Evolutionary conservation across 257 asterid genomes (phyloP), one percentile per base, ranked within the genome.

Genomic region (Solanum sitiens): DNA sequence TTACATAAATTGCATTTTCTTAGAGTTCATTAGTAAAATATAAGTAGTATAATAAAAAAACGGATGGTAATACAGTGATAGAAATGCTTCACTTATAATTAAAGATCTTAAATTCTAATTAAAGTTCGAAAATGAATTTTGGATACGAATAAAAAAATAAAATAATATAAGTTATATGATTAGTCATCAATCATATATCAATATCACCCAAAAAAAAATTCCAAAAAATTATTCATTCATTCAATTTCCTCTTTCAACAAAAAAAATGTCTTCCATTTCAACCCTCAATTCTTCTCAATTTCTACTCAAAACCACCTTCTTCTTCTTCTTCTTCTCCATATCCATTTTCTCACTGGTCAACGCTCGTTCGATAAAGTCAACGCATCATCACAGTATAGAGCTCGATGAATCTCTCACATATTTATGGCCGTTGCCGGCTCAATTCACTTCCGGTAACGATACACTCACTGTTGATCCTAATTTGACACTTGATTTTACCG

Each of bases 401-500:
- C 80, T 91, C 83, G 87, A 90, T 67, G 94, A 91, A 13, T 86
- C 95, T 63, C 94, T 91, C 50, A 88, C 93, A 11, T 94, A 91
- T 83, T 33, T 96, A 37, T 96, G 98, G 99, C 99, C 99, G 8
- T 84, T 95, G 90, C 99, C 99, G 20, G 88, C 88, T 67, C 88
- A 93, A 6, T 94, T 89, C 93, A 94, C 98, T 88, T 94, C 65
- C 89, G 98, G 98, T 70, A 95, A 94, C 87, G 90, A 91, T 85
- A 94, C 98, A 30, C 94, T 96, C 91, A 89, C 94, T 76, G 98
- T 96, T 83, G 94, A 94, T 92, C 98, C 98, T 21, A 91, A 94
- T 82, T 90, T 96, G 15, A 86, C 91, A 50, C 93, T 96, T 27
- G 89, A 88, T 20, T 73, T 93, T 67, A 86, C 88, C 30, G 98